Conservation (phyloP, 1,284 basidiomycete genomes). For the Wallemia hederae region DNA sequence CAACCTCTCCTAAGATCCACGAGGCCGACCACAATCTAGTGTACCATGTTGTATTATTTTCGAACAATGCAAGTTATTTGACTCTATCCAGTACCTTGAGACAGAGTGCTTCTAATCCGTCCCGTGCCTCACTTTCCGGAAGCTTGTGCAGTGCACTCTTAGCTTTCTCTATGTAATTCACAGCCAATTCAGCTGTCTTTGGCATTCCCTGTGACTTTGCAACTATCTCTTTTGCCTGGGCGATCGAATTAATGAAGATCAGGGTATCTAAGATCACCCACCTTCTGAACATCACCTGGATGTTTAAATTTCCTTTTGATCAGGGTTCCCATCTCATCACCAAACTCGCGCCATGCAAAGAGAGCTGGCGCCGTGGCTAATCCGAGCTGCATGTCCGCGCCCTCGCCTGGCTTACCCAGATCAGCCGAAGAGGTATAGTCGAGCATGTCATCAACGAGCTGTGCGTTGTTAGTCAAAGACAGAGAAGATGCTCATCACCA, state of each 20-base stretch:
- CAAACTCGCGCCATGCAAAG: slow-evolving; percentile 78
- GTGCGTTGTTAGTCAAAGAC: slow-evolving; percentile 2
- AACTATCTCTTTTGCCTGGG: slow-evolving; percentile 43
- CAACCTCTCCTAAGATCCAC: background rate
- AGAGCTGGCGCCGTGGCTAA: slow-evolving; percentile 72
- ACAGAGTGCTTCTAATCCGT: slow-evolving; percentile 27
- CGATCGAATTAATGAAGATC: slow-evolving; percentile 1
- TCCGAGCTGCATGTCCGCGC: slow-evolving; percentile 59
- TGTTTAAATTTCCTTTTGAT: slow-evolving; percentile 56
- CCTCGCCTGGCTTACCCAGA: slow-evolving; percentile 51
- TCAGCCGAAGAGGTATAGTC: slow-evolving; percentile 45
- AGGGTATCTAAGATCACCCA: slow-evolving; percentile 17
- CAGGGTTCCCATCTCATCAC: slow-evolving; percentile 40
- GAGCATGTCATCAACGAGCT: slow-evolving; percentile 78
- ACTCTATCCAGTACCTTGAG: slow-evolving; percentile 16
- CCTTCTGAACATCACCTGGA: slow-evolving; percentile 57
- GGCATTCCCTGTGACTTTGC: slow-evolving; percentile 42
- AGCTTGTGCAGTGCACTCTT: slow-evolving; percentile 36
- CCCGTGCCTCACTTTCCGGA: slow-evolving; percentile 51
- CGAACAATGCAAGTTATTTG: background rate
- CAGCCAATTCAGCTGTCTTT: slow-evolving; percentile 47
- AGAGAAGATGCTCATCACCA: slow-evolving; percentile 3
- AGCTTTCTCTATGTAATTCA: slow-evolving; percentile 46
- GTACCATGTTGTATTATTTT: background rate
- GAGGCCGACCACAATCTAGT: background rate